Conservation (phyloP, 1,139 yeast genomes). For the Groenewaldozyma auringiensis region DNA sequence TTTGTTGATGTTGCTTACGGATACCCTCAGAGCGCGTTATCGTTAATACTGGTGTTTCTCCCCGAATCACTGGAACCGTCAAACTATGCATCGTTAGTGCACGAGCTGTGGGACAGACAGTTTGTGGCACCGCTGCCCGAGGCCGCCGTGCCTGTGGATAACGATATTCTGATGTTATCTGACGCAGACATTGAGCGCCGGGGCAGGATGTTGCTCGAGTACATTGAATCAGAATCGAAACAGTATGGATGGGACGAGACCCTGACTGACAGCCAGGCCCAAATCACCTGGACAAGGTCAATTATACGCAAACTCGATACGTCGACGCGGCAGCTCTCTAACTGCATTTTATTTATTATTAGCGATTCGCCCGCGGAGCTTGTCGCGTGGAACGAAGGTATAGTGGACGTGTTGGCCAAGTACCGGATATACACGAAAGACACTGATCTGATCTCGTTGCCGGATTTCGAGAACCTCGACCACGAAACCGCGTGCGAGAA, state of each 20-base stretch:
- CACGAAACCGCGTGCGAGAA: slow-evolving; percentile 11
- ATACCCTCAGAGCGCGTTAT: slow-evolving; percentile 16
- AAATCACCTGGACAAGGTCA: slow-evolving; percentile 19
- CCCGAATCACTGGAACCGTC: slow-evolving; percentile 20
- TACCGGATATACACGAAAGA: slow-evolving; percentile 13
- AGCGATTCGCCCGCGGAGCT: slow-evolving; percentile 13
- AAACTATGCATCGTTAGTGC: slow-evolving; percentile 11
- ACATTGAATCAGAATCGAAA: slow-evolving; percentile 10
- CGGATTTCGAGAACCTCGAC: slow-evolving; percentile 15
- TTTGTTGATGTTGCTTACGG: slow-evolving; percentile 12
- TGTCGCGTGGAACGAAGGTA: slow-evolving; percentile 20
- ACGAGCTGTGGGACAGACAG: slow-evolving; percentile 8
- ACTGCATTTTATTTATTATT: slow-evolving; percentile 9
- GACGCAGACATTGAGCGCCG: slow-evolving; percentile 13
- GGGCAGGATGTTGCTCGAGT: slow-evolving; percentile 10
- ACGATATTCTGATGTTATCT: slow-evolving; percentile 7
- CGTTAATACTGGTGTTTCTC: slow-evolving; percentile 15
- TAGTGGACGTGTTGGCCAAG: slow-evolving; percentile 17
- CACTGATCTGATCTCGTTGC: slow-evolving; percentile 12
- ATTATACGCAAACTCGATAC: slow-evolving; percentile 15
- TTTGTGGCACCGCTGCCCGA: slow-evolving; percentile 1
- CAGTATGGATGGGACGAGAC: slow-evolving; percentile 15
- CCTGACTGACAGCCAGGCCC: slow-evolving; percentile 1
- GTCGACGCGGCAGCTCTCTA: slow-evolving; percentile 19
- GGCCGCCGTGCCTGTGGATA: neutral